Percentiles rank a stretch among this genome's conserved stretches.
Conservation (phyloP, 345 rosid genomes). For the Murraya koenigii region DNA sequence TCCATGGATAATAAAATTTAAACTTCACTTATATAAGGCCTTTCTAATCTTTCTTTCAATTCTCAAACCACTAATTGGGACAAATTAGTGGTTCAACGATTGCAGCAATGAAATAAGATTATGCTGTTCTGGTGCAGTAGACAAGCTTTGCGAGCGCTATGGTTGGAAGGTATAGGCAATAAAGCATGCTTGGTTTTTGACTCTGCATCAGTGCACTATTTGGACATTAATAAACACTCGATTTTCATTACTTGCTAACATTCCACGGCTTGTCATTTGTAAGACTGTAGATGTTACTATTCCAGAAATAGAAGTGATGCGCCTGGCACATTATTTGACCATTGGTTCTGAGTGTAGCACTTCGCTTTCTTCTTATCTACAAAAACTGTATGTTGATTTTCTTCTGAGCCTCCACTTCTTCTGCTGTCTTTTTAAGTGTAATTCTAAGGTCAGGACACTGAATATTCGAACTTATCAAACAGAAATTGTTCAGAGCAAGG, state of each 20-base stretch:
- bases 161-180: constrained; percentile 55
- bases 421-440: background rate
- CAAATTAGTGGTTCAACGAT: constrained; percentile 66
- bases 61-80: constrained; percentile 27
- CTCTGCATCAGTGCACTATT: background rate
- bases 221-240: background rate
- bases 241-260: constrained; percentile 8
- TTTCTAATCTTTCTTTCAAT: background rate
- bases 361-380: constrained; percentile 43
- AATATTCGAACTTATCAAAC: constrained; percentile 9
- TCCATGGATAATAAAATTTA: background rate
- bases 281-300: constrained; percentile 62
- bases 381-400: constrained; percentile 43
- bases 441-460: constrained; percentile 2
- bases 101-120: constrained; percentile 49
- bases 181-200: background rate
- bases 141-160: constrained; percentile 32
- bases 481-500: constrained; percentile 52
- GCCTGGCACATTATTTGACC: constrained; percentile 70
- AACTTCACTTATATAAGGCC: no score
- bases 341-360: constrained; percentile 61
- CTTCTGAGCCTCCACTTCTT: background rate
- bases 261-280: background rate
- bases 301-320: constrained; percentile 74
- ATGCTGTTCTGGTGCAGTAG: constrained; percentile 48